These are phyloP conservation scores for Penicillium sp. DNA, from an alignment of 2,329 filamentous ascomycete genomes.

Conservation along the genomic window DNA sequence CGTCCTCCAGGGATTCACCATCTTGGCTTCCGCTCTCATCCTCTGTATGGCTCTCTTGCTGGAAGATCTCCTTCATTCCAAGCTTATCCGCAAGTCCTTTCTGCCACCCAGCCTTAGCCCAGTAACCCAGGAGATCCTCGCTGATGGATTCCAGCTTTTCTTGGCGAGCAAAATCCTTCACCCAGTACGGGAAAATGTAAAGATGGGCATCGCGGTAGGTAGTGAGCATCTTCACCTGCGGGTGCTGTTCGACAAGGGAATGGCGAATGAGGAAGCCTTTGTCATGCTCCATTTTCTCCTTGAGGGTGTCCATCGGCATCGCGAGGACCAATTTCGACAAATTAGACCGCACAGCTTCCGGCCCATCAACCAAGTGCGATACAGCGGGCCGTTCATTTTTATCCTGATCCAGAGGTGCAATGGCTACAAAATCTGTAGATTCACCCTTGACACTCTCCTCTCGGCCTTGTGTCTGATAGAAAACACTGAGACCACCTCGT, in stretches of 20 bases:
- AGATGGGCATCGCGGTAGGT: conserved; percentile 89
- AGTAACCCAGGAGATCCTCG: conserved; percentile 91
- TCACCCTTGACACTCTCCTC: conserved; percentile 80
- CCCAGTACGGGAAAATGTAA: conserved; percentile 91
- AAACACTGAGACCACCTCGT: conserved; percentile 82
- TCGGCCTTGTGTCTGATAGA: conserved; percentile 77
- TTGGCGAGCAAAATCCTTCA: conserved; percentile 77
- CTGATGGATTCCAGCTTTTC: conserved; percentile 82
- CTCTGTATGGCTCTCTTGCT: conserved; percentile 44
- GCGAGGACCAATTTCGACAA: conserved; percentile 81
- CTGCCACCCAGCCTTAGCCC: conserved; percentile 94
- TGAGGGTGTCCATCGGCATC: conserved; percentile 84
- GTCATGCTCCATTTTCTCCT: conserved; percentile 75
- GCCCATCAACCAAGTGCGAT: conserved; percentile 51
- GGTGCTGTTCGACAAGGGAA: conserved; percentile 71
- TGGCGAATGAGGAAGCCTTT: conserved; percentile 69
- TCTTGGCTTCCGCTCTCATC: conserved; percentile 40
- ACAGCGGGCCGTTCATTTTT: conserved; percentile 51
- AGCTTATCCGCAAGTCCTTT: conserved; percentile 76
- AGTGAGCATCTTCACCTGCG: conserved; percentile 75
- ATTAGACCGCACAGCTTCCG: conserved; percentile 65
- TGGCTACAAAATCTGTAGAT: conserved; percentile 89
- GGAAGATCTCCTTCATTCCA: conserved; percentile 66
- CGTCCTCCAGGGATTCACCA: conserved; percentile 50
- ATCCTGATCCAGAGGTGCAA: conserved; percentile 63